Base-by-base conservation (phyloP, 768 basidiomycete species). In the Mycena haematopus region DNA sequence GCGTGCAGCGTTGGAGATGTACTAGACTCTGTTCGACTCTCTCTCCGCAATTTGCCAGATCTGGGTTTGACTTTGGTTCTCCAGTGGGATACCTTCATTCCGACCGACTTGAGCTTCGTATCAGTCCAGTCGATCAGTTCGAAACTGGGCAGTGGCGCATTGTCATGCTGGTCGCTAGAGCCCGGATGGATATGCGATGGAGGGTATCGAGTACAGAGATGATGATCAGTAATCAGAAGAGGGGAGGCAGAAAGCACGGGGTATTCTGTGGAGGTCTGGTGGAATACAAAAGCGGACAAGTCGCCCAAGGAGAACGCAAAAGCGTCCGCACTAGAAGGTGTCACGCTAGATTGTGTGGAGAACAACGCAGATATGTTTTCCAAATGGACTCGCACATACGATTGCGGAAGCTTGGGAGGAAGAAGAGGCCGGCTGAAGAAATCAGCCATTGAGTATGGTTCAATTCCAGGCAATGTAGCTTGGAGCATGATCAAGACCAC, bases 221-320 rank as follows among this genome's bases (percentile, higher is more conserved):
- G 74, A n/a, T 80, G 81, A 69, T 96, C 95, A 11, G 86, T 87
- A 51, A 95, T 83, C 19, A 96, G 69, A 46, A 96, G 75, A 14
- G 94, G 94, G 15, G 82, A 80, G 25, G 87, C 84, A 21, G 68
- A 62, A 49, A 78, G 55, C 22, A 70, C 70, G 9, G 60, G 25
- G 38, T 64, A 68, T 38, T 63, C 38, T 42, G 54, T 27, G 24
- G 25, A 58, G 44, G 54, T 31, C 27, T 44, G 58, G 33, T 75
- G 75, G 68, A 89, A 84, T 13, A 79, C 78, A 65, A 91, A 88
- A 11, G 84, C 68, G 17, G 89, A 88, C 1, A 90, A 13, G 49
- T 91, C 90, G 11, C 69, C 65, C 13, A 85, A 46, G n/a, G 77
- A 72, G 27, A 80, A 68, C 14, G 73, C 69, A 46, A 77, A 44